Evolutionary conservation across 2,329 filamentous ascomycete genomes (phyloP).

Genomic region (Colletotrichum sp.): DNA sequence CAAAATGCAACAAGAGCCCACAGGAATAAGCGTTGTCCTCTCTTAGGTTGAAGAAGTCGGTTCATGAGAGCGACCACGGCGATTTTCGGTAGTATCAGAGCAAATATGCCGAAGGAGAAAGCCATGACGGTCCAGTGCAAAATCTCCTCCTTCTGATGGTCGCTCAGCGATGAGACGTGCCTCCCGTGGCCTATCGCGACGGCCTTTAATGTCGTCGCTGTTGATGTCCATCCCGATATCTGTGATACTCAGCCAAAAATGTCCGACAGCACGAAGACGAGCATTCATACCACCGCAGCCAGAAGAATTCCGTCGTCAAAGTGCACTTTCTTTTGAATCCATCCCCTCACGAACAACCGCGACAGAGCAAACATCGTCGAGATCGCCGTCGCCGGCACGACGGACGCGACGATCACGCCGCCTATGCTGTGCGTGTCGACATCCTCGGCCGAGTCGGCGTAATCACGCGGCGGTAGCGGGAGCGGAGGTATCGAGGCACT

Average conservation of each 20-base stretch:
- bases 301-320: constrained; percentile 9
- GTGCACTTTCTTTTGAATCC: constrained; percentile 1
- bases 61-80: constrained; percentile 42
- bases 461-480: neutral
- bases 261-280: too few species aligned
- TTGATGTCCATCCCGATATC: constrained; percentile 8
- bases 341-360: constrained; percentile 6
- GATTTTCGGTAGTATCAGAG: constrained; percentile 45
- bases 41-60: constrained; percentile 40
- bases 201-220: constrained; percentile 22
- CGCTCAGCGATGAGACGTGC: constrained; percentile 35
- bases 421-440: neutral
- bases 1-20: constrained; percentile 38
- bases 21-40: constrained; percentile 35
- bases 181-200: constrained; percentile 42
- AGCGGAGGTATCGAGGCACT: constrained; percentile 6
- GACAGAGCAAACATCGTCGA: constrained; percentile 4
- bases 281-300: neutral
- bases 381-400: constrained; percentile 3
- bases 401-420: neutral
- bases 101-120: constrained; percentile 42
- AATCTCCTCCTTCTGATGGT: constrained; percentile 30
- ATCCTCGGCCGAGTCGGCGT: neutral
- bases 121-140: constrained; percentile 38
- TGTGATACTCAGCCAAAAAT: neutral